phyloP scores from a whole-genome alignment of 2,329 filamentous ascomycete genomes.

The Pseudogymnoascus sp. region DNA sequence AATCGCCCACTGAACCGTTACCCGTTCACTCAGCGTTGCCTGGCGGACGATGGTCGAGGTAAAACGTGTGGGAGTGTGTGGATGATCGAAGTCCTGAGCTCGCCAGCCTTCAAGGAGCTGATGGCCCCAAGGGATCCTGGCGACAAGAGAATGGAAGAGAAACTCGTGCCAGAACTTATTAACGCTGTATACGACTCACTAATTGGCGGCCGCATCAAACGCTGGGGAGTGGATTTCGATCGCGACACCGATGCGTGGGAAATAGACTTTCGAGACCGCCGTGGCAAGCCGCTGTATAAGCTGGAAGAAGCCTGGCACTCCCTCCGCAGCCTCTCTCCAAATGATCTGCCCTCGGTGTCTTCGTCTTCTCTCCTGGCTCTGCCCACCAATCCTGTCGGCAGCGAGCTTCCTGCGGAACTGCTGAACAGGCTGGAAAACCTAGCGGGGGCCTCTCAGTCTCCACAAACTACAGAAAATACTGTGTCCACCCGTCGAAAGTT shows the following conservation, averaged over 20 bases:
- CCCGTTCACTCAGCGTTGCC: not conserved
- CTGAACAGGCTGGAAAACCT: not conserved
- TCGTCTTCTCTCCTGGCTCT: not conserved
- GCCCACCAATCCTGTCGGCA: not conserved
- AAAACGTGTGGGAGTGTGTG: not conserved
- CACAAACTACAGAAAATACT: not conserved
- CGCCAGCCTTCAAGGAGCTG: not conserved
- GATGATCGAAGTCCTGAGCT: not conserved
- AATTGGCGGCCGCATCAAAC: not conserved
- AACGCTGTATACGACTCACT: not conserved
- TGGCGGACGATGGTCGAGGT: not conserved
- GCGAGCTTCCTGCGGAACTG: not conserved
- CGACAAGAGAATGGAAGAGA: not conserved
- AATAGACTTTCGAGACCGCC: not conserved
- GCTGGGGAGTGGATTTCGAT: not conserved
- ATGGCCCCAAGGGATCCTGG: not conserved
- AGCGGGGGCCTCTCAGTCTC: not conserved
- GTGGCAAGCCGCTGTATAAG: not conserved
- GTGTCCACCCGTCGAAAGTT: not conserved
- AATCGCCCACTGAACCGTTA: not conserved
- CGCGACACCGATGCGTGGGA: not conserved
- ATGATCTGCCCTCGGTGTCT: not conserved
- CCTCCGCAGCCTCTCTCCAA: not conserved
- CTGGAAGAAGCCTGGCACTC: not conserved
- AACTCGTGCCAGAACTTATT: not conserved